Conservation (phyloP, 2,329 filamentous ascomycete species). For the Mycogone perniciosa region DNA sequence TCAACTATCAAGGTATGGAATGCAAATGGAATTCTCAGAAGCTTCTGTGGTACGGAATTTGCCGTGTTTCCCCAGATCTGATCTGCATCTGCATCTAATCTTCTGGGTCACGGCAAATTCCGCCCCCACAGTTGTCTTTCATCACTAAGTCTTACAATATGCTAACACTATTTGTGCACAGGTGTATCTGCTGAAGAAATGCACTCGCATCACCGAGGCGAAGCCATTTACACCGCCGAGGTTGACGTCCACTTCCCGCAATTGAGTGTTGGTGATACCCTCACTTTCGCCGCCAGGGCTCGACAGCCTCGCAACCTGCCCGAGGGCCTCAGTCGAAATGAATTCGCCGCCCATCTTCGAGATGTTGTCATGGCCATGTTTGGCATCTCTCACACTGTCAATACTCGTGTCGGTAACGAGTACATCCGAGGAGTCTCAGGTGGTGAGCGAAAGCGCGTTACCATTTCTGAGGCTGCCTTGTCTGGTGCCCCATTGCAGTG, state of each 20-base stretch:
- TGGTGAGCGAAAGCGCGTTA: slow-evolving; percentile 64
- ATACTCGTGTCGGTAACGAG: slow-evolving; percentile 69
- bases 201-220: slow-evolving; percentile 71
- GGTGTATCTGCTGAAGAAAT: slow-evolving; percentile 66
- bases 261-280: slow-evolving; percentile 70
- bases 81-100: no score
- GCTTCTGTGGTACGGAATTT: slow-evolving; percentile 6
- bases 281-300: slow-evolving; percentile 69
- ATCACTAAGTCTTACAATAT: no score
- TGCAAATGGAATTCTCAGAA: neutral
- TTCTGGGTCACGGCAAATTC: no score
- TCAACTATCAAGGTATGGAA: slow-evolving; percentile 71
- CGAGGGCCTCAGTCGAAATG: slow-evolving; percentile 45
- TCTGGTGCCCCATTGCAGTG: slow-evolving; percentile 55
- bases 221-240: slow-evolving; percentile 82
- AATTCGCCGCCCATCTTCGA: slow-evolving; percentile 56
- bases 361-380: slow-evolving; percentile 73
- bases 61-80: slow-evolving; percentile 7
- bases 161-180: slow-evolving; percentile 21
- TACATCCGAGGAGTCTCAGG: slow-evolving; percentile 68
- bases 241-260: slow-evolving; percentile 77
- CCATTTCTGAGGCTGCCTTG: slow-evolving; percentile 55
- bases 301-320: slow-evolving; percentile 58
- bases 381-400: slow-evolving; percentile 65
- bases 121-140: no score